A percentile compares a stretch with the other conserved stretches of the same genome.
Conservation (phyloP, 805 yeast species). For the Nakazawaea pomicola region DNA sequence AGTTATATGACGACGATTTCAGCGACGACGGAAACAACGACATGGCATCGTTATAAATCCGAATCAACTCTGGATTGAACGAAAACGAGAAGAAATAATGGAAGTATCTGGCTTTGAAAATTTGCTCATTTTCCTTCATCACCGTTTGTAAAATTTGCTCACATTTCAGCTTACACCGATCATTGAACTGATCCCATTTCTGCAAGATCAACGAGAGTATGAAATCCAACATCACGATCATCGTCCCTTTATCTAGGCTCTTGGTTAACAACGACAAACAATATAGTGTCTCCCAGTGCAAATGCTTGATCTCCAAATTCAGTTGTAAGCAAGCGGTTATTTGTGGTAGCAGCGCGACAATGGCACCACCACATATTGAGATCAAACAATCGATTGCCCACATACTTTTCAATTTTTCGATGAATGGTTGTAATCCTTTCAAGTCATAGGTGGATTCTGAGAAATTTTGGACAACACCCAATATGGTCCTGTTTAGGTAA, state of each 20-base stretch:
- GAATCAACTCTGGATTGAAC: conserved; percentile 33
- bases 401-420: conserved; percentile 67
- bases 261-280: conserved; percentile 65
- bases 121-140: conserved; percentile 27
- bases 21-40: conserved; percentile 6
- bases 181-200: conserved; percentile 50
- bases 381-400: conserved; percentile 70
- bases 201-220: conserved; percentile 70
- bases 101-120: conserved; percentile 35
- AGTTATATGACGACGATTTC: conserved; percentile 17
- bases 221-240: conserved; percentile 66
- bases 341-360: conserved; percentile 74
- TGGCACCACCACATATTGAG: conserved; percentile 43
- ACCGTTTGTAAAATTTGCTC: conserved; percentile 40
- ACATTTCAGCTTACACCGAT: conserved; percentile 45
- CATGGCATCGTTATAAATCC: conserved; percentile 23
- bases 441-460: conserved; percentile 75
- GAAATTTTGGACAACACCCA: conserved; percentile 74
- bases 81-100: conserved; percentile 52
- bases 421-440: conserved; percentile 64
- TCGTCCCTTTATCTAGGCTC: conserved; percentile 48
- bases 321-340: conserved; percentile 82
- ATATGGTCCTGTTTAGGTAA: conserved; percentile 52
- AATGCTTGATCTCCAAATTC: conserved; percentile 57
- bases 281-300: conserved; percentile 56